Conservation (phyloP, 2,329 filamentous ascomycete genomes). For the Fusarium chuoi region DNA sequence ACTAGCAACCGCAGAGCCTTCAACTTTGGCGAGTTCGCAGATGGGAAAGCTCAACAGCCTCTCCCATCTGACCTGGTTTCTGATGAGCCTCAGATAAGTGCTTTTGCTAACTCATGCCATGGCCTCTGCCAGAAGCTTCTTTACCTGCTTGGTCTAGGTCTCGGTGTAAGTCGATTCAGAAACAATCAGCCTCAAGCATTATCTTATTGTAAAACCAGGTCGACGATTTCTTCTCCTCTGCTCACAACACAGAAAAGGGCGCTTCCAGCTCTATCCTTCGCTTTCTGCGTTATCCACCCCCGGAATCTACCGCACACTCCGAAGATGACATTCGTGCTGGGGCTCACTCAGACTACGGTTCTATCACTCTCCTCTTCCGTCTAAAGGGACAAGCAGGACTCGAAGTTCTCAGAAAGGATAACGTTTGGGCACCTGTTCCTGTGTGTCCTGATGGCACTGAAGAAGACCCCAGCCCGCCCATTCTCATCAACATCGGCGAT, state of each 20-base stretch:
- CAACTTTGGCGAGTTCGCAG: slow-evolving; percentile 84
- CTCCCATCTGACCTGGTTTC: slow-evolving; percentile 72
- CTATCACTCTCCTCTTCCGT: slow-evolving; percentile 82
- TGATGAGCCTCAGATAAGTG: slow-evolving; percentile 69
- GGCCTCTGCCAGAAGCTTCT: slow-evolving; percentile 78
- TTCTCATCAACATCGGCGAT: slow-evolving; percentile 81
- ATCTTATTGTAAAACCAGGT: slow-evolving; percentile 48
- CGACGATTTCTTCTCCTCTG: slow-evolving; percentile 63
- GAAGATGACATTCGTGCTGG: slow-evolving; percentile 81
- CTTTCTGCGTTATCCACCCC: slow-evolving; percentile 77
- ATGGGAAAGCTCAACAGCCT: slow-evolving; percentile 78
- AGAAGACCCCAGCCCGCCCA: slow-evolving; percentile 71
- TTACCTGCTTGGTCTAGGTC: slow-evolving; percentile 79
- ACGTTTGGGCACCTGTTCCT: slow-evolving; percentile 70
- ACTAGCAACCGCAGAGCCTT: slow-evolving; percentile 71
- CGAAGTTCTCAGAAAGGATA: slow-evolving; percentile 75
- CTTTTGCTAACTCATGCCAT: slow-evolving; percentile 78
- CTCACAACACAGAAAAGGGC: slow-evolving; percentile 58
- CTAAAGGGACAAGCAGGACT: slow-evolving; percentile 85
- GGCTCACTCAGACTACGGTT: slow-evolving; percentile 89
- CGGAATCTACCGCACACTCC: slow-evolving; percentile 55
- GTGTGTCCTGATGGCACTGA: slow-evolving; percentile 72
- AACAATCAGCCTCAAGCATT: background rate
- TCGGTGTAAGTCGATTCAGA: slow-evolving; percentile 62
- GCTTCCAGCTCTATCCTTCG: slow-evolving; percentile 71